A percentile compares a stretch with the other conserved stretches of the same genome.
These are phyloP conservation scores for Pythium phragmitis DNA, from an alignment of 352 stramenopile species.

Conservation along the genomic window DNA sequence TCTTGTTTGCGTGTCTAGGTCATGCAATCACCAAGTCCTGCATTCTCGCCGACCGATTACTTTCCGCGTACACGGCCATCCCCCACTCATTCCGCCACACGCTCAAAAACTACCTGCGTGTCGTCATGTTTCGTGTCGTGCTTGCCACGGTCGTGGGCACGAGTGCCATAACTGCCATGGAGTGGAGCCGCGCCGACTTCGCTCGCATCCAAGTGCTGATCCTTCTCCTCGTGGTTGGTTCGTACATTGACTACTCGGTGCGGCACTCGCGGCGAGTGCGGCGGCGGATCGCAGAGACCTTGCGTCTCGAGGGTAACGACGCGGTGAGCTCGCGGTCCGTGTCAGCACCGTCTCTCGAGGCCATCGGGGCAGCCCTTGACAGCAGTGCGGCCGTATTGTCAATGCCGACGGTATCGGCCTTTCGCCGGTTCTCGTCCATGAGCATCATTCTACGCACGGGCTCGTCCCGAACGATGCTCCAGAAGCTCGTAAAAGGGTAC, in stretches of 20 bases:
- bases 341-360: slow-evolving; percentile 1
- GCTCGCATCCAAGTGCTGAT: slow-evolving; percentile 2
- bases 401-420: background rate
- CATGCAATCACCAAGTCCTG: slow-evolving; percentile 24
- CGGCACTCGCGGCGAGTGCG: background rate
- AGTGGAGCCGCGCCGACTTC: background rate
- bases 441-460: slow-evolving; percentile 12
- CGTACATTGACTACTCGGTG: slow-evolving; percentile 13
- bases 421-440: slow-evolving; percentile 16
- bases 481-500: slow-evolving; percentile 13
- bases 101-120: slow-evolving; percentile 1
- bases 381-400: slow-evolving; percentile 1
- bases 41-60: slow-evolving; percentile 19
- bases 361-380: slow-evolving; percentile 13
- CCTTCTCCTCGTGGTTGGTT: background rate
- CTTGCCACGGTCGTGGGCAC: background rate
- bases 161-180: slow-evolving; percentile 1
- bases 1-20: slow-evolving; percentile 26
- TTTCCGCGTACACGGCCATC: slow-evolving; percentile 19
- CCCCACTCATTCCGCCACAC: slow-evolving; percentile 13
- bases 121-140: background rate
- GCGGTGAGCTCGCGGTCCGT: background rate
- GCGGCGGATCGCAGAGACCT: background rate
- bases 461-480: slow-evolving; percentile 7
- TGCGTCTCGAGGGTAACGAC: background rate